Base-by-base conservation (phyloP, 2,329 filamentous ascomycete species). In the Colletotrichum viniferum region DNA sequence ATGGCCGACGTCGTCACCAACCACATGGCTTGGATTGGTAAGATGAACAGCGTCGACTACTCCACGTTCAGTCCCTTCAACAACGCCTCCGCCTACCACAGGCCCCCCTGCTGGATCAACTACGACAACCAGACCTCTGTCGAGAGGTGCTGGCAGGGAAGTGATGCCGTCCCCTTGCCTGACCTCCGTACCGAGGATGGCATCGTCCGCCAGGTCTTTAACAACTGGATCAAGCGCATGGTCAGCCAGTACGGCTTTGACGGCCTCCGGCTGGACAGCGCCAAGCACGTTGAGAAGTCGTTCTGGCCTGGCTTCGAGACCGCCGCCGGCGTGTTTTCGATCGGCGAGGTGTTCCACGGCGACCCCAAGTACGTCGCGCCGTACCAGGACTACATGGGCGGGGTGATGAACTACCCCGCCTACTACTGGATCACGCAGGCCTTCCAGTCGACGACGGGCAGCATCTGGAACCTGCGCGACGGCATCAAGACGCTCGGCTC, bases 1-100 rank as follows among this genome's bases (percentile, higher is more conserved):
- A 93, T 93, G 91, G 86, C 91, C 16, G 91, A 92, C 71, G 85
- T 92, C 4, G 91, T 92, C 3, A 86, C 87, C 55, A 92, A 92
- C 79, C 89, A 92, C 80, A 89, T 90, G 82, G 74, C 60, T 7
- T 76, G 66, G 65, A 32, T 18, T 36, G 89, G 84, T 18, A 88
- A 89, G 60, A 83, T 86, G 26, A 88, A 90, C 9, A 91, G 93
- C 79, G 71, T 81, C 36, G 81, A 86, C 71, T 74, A 74, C 65
- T 69, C 71, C 52, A 66, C n/a, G 65, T 83, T 84, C 77, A 80
- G 80, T 9, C 87, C 88, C 7, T 84, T 90, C 62, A 88, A 93
- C 81, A 83, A 89, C 32, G 74, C 86, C 21, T 87, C 86, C 28
- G 92, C 92, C 78, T 94, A 90, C 83, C 92, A 94, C 80, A 24